Percentiles rank a stretch among this genome's conserved stretches.
Evolutionary conservation across 345 rosid genomes (phyloP).

Genomic region (Pistacia atlantica): DNA sequence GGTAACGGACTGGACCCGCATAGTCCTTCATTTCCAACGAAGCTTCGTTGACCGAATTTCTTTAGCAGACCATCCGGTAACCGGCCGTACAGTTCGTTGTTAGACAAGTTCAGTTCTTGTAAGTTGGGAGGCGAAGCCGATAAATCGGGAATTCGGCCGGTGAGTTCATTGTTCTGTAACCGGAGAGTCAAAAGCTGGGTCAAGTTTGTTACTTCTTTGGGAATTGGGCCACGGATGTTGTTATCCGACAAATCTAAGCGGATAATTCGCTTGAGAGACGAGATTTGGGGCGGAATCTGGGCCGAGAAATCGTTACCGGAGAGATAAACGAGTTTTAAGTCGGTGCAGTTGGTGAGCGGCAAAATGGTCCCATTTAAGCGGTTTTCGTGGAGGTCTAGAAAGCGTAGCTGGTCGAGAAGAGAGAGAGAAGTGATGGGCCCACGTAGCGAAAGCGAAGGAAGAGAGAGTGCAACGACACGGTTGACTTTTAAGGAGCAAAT

Average conservation of each 20-base stretch:
- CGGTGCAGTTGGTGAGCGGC: conserved; percentile 63
- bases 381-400: conserved; percentile 84
- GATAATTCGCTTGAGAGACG: conserved; percentile 54
- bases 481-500: conserved; percentile 52
- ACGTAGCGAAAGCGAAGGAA: conserved; percentile 71
- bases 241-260: conserved; percentile 85
- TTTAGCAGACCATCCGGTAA: conserved; percentile 55
- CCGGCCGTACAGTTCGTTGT: conserved; percentile 72
- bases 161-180: conserved; percentile 76
- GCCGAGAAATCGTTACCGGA: conserved; percentile 77
- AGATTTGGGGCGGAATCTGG: conserved; percentile 63
- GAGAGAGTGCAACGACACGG: conserved; percentile 58
- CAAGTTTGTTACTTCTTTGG: conserved; percentile 48
- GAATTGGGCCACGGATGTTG: conserved; percentile 74
- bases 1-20: conserved; percentile 80
- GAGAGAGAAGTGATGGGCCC: conserved; percentile 77
- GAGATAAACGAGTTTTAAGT: conserved; percentile 78
- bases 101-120: conserved; percentile 62
- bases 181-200: conserved; percentile 74
- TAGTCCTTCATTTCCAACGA: conserved; percentile 73
- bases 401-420: conserved; percentile 74
- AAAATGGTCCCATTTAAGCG: conserved; percentile 73
- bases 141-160: conserved; percentile 79
- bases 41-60: conserved; percentile 63
- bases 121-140: conserved; percentile 46